Percentiles rank a stretch among this genome's conserved stretches.
Conservation (phyloP, 2,329 filamentous ascomycete species). For the Tolypocladium inflatum region DNA sequence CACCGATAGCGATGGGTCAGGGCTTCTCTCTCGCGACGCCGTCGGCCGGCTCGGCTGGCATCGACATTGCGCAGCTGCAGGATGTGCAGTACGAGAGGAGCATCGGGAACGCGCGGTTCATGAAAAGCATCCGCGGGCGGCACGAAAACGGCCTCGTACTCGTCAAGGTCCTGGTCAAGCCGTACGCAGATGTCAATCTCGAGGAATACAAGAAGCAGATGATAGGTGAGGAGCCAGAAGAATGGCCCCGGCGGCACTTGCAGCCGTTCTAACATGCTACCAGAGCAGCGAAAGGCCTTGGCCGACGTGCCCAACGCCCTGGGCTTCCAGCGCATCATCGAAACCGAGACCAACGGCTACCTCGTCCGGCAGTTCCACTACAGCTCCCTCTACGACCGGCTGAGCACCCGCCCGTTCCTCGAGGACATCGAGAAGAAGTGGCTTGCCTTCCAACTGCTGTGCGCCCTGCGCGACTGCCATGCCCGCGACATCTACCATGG, state of each 20-base stretch:
- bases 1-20: slow-evolving; percentile 65
- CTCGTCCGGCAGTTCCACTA: slow-evolving; percentile 92
- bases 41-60: slow-evolving; percentile 82
- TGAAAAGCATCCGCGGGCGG: slow-evolving; percentile 89
- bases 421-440: slow-evolving; percentile 99
- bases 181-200: slow-evolving; percentile 72
- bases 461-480: slow-evolving; percentile 86
- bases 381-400: slow-evolving; percentile 91
- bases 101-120: slow-evolving; percentile 83
- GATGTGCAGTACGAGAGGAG: slow-evolving; percentile 90
- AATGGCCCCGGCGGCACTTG: background rate
- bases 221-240: slow-evolving; percentile 44
- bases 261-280: background rate
- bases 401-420: slow-evolving; percentile 91
- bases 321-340: slow-evolving; percentile 80
- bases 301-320: slow-evolving; percentile 84
- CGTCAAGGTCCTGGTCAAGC: slow-evolving; percentile 92
- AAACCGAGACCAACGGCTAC: slow-evolving; percentile 86
- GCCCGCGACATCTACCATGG: slow-evolving; percentile 84
- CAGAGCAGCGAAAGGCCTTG: slow-evolving; percentile 71
- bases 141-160: slow-evolving; percentile 87
- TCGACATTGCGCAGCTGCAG: slow-evolving; percentile 85
- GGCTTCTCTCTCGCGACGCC: slow-evolving; percentile 90
- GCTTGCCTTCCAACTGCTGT: slow-evolving; percentile 92
- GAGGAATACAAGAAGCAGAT: slow-evolving; percentile 71